A percentile compares a stretch with the other conserved stretches of the same genome.
Conservation (phyloP, 768 basidiomycete species). For the Ramaria rubella region DNA sequence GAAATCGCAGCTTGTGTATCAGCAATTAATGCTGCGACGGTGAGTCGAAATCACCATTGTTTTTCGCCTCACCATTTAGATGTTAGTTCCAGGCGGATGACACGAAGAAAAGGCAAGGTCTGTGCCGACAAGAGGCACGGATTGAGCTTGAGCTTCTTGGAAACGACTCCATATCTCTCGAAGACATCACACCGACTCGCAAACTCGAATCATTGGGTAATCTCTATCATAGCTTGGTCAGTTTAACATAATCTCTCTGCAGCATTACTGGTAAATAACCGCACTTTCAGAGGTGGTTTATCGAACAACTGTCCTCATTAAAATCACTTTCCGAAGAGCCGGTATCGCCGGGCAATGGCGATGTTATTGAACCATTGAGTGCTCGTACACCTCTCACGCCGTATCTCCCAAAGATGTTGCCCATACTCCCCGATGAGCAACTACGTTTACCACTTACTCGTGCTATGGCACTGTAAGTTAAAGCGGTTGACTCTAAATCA, state of each 20-base stretch:
- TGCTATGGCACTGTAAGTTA: slow-evolving; percentile 80
- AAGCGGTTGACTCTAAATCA: slow-evolving; percentile 4
- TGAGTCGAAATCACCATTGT: slow-evolving; percentile 28
- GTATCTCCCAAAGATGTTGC: slow-evolving; percentile 36
- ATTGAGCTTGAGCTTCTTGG: slow-evolving; percentile 66
- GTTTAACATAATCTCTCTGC: slow-evolving; percentile 22
- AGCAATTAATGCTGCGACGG: slow-evolving; percentile 51
- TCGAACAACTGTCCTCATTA: slow-evolving; percentile 58
- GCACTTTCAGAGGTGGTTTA: slow-evolving; percentile 72
- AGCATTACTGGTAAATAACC: neutral
- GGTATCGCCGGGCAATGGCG: slow-evolving; percentile 45
- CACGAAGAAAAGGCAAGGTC: slow-evolving; percentile 38
- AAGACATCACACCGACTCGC: slow-evolving; percentile 62
- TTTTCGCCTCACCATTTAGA: neutral
- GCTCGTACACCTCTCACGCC: slow-evolving; percentile 40
- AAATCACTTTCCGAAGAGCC: slow-evolving; percentile 55
- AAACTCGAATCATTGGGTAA: slow-evolving; percentile 71
- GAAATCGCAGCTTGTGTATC: slow-evolving; percentile 71
- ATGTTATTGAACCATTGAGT: slow-evolving; percentile 43
- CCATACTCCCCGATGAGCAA: slow-evolving; percentile 36
- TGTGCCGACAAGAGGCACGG: slow-evolving; percentile 73
- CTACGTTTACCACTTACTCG: slow-evolving; percentile 71
- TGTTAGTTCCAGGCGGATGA: slow-evolving; percentile 28
- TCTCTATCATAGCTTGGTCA: slow-evolving; percentile 81
- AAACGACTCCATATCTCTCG: slow-evolving; percentile 44